These are phyloP conservation scores for Beta vulgaris DNA, from an alignment of 148 eudicot species.

Conservation along the genomic window DNA sequence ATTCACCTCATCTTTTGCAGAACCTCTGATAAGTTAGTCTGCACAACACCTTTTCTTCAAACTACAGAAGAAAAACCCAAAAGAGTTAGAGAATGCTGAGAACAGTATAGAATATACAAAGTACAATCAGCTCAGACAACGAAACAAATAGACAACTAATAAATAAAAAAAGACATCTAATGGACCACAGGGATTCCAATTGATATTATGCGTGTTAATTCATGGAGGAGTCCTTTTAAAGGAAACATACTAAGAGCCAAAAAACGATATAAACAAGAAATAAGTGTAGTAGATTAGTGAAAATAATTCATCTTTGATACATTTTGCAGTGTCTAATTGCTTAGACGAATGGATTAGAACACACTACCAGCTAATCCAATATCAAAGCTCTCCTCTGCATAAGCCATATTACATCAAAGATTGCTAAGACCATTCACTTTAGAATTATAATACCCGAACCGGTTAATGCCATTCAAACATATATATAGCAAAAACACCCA, in stretches of 20 bases:
- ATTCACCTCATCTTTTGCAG: slow-evolving; percentile 31
- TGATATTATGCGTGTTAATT: background rate
- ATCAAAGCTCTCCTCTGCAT: background rate
- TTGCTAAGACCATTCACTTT: background rate
- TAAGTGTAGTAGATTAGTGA: background rate
- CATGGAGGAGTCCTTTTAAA: background rate
- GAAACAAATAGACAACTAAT: background rate
- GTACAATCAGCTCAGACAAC: background rate
- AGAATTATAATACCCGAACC: background rate
- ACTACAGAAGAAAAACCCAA: slow-evolving; percentile 7
- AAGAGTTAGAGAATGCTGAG: background rate
- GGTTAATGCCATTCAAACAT: background rate
- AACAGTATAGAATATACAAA: background rate
- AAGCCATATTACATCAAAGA: background rate
- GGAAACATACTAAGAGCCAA: background rate
- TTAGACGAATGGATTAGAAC: background rate
- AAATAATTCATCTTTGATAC: background rate
- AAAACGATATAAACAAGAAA: background rate
- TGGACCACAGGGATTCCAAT: background rate
- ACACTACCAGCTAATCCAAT: background rate
- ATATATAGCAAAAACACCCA: background rate
- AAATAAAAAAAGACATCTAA: background rate
- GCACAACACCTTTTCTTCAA: slow-evolving; percentile 11
- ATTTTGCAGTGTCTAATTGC: background rate
- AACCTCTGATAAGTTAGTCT: background rate